A percentile compares a stretch with the other conserved stretches of the same genome.
Conservation (phyloP, 2,329 filamentous ascomycete genomes). For the Penicillium italicum region DNA sequence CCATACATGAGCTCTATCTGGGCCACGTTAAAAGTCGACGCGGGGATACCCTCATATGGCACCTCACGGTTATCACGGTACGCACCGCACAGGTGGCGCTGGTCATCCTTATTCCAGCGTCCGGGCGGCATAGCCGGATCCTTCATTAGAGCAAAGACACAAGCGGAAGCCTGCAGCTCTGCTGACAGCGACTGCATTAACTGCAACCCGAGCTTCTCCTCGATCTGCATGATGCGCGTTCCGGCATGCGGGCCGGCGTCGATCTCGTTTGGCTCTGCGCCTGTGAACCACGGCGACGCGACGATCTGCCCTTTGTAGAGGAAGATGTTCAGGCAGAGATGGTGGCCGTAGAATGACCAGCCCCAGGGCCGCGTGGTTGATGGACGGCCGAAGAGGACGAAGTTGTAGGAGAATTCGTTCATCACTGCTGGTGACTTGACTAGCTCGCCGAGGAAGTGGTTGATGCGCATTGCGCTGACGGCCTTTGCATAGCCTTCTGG, state of each 20-base stretch:
- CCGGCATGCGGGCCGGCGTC: constrained; percentile 62
- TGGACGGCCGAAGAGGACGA: constrained; percentile 65
- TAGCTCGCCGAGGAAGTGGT: constrained; percentile 69
- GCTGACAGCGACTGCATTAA: constrained; percentile 63
- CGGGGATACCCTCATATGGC: constrained; percentile 66
- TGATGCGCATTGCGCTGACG: constrained; percentile 66
- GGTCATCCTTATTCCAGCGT: constrained; percentile 77
- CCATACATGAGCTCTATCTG: constrained; percentile 56
- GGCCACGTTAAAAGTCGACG: constrained; percentile 40
- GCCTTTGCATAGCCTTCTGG: constrained; percentile 70
- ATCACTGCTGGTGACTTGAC: constrained; percentile 60
- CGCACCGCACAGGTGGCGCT: constrained; percentile 72
- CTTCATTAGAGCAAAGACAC: constrained; percentile 57
- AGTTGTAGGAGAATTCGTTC: constrained; percentile 75
- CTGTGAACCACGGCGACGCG: constrained; percentile 71
- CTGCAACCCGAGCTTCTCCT: constrained; percentile 62
- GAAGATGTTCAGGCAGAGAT: constrained; percentile 70
- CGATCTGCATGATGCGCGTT: constrained; percentile 62
- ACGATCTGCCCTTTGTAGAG: constrained; percentile 63
- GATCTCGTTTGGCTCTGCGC: constrained; percentile 74
- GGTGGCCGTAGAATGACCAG: constrained; percentile 73
- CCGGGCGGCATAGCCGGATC: constrained; percentile 60
- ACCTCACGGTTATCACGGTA: constrained; percentile 75
- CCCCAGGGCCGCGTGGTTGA: constrained; percentile 62
- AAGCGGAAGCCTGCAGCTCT: constrained; percentile 50